Percentiles rank a stretch among this genome's conserved stretches.
Evolutionary conservation across 2,329 filamentous ascomycete species (phyloP).

Genomic region (Colletotrichum sp.): DNA sequence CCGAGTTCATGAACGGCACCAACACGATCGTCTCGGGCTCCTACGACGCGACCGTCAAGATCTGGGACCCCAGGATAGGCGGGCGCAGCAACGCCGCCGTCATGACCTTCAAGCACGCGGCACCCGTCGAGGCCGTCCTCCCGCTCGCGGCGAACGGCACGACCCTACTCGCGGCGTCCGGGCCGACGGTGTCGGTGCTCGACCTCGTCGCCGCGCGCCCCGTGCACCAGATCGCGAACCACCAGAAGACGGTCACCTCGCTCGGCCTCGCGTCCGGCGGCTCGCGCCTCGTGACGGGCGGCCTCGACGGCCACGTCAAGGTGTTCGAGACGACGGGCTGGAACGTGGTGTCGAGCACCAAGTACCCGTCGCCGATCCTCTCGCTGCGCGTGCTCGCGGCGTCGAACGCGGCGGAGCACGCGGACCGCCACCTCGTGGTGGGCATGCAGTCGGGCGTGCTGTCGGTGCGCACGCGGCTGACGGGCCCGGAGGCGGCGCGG

Average conservation of each 20-base stretch:
- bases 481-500: conserved; percentile 78
- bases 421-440: conserved; percentile 89
- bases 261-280: conserved; percentile 83
- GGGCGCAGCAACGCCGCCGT: conserved; percentile 54
- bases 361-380: conserved; percentile 91
- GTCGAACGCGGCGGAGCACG: conserved; percentile 31
- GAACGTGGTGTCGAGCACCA: conserved; percentile 95
- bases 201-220: conserved; percentile 92
- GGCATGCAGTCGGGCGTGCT: conserved; percentile 95
- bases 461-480: conserved; percentile 86
- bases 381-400: conserved; percentile 74
- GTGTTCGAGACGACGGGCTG: conserved; percentile 92
- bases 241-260: conserved; percentile 96
- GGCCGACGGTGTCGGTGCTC: conserved; percentile 86
- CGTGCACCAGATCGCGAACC: conserved; percentile 85
- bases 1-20: conserved; percentile 76
- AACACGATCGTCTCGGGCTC: conserved; percentile 86
- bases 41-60: conserved; percentile 90
- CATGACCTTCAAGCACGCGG: conserved; percentile 95
- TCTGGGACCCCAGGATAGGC: conserved; percentile 88
- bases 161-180: conserved; percentile 82
- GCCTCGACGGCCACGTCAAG: conserved; percentile 94
- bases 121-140: conserved; percentile 86
- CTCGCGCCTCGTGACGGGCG: conserved; percentile 82
- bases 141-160: conserved; percentile 81